Evolutionary conservation across 2,329 filamentous ascomycete species (phyloP), one percentile per base, ranked within the genome.

Genomic region (Diaporthe citri): DNA sequence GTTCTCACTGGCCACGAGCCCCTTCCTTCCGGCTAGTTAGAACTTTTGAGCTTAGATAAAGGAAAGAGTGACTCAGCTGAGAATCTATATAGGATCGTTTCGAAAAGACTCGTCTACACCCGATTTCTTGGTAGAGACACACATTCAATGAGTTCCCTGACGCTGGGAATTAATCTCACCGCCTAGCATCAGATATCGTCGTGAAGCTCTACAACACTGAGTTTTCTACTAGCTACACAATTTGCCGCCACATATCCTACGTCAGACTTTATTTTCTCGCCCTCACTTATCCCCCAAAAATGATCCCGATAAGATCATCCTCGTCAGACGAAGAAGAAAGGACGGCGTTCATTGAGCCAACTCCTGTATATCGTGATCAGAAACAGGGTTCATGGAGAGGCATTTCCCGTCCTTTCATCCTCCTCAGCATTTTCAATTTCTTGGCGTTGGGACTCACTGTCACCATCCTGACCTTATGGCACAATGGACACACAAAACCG

Each of bases 261-360:
- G 31, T 4, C 28, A 13, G 25, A 8, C 25, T 31, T 28, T 4
- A 15, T 3, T 4, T n/a, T n/a, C 6, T 9, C 12, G 4, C 12
- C 13, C 57, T 8, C 5, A 4, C 3, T 12, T 4, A 6, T 22
- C 15, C 12, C 22, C 41, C 2, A 7, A 46, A 28, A 13, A 69
- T 69, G 64, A 12, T 41, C 7, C 3, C 46, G n/a, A 41, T 8
- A 13, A 39, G 48, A 31, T 1, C n/a, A 28, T 41, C 34, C 2
- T 41, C 34, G 15, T 36, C 34, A 22, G 64, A 69, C 22, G 64
- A 69, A 55, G 64, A 52, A 41, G 64, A 69, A 7, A 52, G 64
- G 13, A 69, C 64, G n/a, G 64, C 64, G 3, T 69, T 69, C 34
- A 69, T 69, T 12, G 46, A 28, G n/a, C n/a, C 31, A 17, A 34